Conservation (phyloP, 306 rosid species). For the Rubus parviflorus region DNA sequence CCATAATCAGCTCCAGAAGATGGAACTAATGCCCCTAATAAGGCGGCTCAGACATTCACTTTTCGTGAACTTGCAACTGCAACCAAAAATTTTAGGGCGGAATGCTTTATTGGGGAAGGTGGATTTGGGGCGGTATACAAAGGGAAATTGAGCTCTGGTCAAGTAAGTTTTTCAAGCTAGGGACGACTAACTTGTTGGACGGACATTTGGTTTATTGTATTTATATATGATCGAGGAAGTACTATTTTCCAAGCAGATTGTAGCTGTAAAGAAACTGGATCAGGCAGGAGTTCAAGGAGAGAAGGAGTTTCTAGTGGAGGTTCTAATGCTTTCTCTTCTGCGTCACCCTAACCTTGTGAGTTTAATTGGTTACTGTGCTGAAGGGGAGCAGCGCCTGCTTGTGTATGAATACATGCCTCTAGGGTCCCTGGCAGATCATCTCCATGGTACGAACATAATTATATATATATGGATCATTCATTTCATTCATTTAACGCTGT, state of each 20-base stretch:
- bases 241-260: conserved; percentile 36
- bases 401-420: conserved; percentile 70
- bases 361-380: conserved; percentile 69
- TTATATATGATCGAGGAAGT: conserved; percentile 9
- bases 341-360: conserved; percentile 67
- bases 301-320: conserved; percentile 64
- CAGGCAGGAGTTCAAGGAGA: conserved; percentile 59
- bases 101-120: conserved; percentile 59
- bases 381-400: conserved; percentile 67
- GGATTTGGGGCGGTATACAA: conserved; percentile 79
- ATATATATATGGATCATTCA: too few species aligned
- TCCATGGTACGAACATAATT: conserved; percentile 69
- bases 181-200: neutral
- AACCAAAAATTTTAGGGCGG: conserved; percentile 57
- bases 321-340: conserved; percentile 64
- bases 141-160: conserved; percentile 36
- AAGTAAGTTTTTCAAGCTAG: conserved; percentile 45
- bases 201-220: conserved; percentile 1
- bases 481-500: neutral
- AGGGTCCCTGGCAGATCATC: conserved; percentile 66
- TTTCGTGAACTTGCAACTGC: conserved; percentile 65
- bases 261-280: conserved; percentile 70
- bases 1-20: conserved; percentile 18
- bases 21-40: conserved; percentile 13
- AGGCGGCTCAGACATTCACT: conserved; percentile 45